Percentiles rank a stretch among this genome's conserved stretches.
Conservation (phyloP, 1,139 yeast genomes). For the Neolecta irregularis region DNA sequence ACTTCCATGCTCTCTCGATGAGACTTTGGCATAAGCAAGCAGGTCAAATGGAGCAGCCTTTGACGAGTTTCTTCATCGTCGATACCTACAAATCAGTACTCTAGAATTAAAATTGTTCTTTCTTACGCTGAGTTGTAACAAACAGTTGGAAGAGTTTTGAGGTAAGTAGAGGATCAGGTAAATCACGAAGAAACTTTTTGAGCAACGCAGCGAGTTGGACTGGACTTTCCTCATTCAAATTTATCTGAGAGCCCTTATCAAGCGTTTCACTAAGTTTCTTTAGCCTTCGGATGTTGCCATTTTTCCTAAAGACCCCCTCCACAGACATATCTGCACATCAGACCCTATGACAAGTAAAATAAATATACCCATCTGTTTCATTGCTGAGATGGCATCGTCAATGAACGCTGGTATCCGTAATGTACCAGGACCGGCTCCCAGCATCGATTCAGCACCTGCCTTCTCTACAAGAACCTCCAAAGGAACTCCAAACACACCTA, state of each 20-base stretch:
- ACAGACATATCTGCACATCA: slow-evolving; percentile 47
- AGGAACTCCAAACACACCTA: slow-evolving; percentile 63
- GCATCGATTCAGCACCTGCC: slow-evolving; percentile 73
- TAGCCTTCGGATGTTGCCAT: slow-evolving; percentile 80
- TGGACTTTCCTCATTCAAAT: slow-evolving; percentile 62
- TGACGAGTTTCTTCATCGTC: slow-evolving; percentile 36
- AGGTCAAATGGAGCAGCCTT: slow-evolving; percentile 50
- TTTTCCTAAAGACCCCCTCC: slow-evolving; percentile 90
- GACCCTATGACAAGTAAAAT: neutral
- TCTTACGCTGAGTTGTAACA: slow-evolving; percentile 48
- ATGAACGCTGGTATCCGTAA: slow-evolving; percentile 71
- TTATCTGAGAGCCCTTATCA: slow-evolving; percentile 64
- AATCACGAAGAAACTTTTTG: slow-evolving; percentile 79
- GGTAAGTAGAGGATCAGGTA: slow-evolving; percentile 84
- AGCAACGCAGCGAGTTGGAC: slow-evolving; percentile 87
- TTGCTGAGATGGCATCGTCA: slow-evolving; percentile 70
- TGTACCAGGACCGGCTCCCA: slow-evolving; percentile 63
- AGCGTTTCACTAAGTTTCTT: slow-evolving; percentile 61
- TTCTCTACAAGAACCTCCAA: slow-evolving; percentile 53
- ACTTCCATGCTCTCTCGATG: slow-evolving; percentile 84
- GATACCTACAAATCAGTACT: slow-evolving; percentile 21
- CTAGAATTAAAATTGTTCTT: slow-evolving; percentile 5
- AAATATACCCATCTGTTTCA: slow-evolving; percentile 58
- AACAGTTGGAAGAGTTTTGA: slow-evolving; percentile 62
- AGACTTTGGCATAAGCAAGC: slow-evolving; percentile 65